Evolutionary conservation across 2,329 filamentous ascomycete genomes (phyloP).

Genomic region (Helotiales sp.): DNA sequence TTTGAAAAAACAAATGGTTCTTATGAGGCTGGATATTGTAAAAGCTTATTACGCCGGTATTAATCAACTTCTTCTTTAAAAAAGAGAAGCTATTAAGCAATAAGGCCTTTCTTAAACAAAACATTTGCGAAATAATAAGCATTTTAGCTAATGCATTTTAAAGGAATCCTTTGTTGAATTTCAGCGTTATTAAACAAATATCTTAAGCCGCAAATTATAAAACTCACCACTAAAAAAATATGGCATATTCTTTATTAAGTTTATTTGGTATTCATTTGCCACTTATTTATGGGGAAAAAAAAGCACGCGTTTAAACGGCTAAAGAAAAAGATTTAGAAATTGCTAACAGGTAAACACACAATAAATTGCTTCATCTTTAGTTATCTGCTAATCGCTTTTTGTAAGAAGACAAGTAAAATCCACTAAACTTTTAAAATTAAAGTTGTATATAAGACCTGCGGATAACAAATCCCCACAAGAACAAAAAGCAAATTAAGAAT

Average conservation of each 20-base stretch:
- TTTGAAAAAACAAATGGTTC: background rate
- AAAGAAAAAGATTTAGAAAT: constrained; percentile 43
- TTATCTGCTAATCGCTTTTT: background rate
- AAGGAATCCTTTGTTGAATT: background rate
- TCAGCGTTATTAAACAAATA: too few species aligned
- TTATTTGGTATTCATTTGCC: constrained; percentile 52
- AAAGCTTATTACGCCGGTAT: constrained; percentile 26
- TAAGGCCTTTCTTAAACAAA: constrained; percentile 19
- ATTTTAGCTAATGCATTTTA: constrained; percentile 15
- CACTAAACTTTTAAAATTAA: background rate
- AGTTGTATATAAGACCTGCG: background rate
- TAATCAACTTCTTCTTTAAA: constrained; percentile 26
- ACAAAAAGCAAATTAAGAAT: too few species aligned
- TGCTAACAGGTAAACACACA: constrained; percentile 8
- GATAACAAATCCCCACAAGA: too few species aligned
- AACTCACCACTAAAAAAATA: too few species aligned
- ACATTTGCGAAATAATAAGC: constrained; percentile 17
- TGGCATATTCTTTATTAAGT: constrained; percentile 39
- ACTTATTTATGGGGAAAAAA: constrained; percentile 47
- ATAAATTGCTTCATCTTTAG: background rate
- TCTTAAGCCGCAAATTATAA: too few species aligned
- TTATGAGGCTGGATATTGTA: constrained; percentile 13
- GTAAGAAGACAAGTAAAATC: background rate
- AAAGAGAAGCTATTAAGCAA: constrained; percentile 18
- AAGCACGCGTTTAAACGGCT: constrained; percentile 43